Percentiles rank a stretch among this genome's conserved stretches.
phyloP scores from a whole-genome alignment of 23 red algal genomes.

The Gracilaria domingensis region DNA sequence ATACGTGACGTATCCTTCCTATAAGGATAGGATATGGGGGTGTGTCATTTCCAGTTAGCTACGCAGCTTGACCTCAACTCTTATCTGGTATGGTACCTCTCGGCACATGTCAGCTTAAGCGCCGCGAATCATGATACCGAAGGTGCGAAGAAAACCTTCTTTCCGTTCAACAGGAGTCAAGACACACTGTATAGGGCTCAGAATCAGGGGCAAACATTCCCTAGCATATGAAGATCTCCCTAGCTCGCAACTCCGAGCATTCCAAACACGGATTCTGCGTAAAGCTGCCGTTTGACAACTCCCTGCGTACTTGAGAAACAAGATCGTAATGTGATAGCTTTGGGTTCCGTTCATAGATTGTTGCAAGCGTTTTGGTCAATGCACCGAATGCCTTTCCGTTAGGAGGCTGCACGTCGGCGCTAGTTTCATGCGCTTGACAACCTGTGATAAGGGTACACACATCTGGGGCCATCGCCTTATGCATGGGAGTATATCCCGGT shows the following conservation, averaged over 20 bases:
- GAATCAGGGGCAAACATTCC: neutral
- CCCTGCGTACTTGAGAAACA: constrained; percentile 52
- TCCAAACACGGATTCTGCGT: constrained; percentile 88
- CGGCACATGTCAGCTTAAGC: too few species aligned
- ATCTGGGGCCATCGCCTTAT: constrained; percentile 52
- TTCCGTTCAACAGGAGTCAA: too few species aligned
- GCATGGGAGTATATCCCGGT: constrained; percentile 53
- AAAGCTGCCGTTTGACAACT: constrained; percentile 49
- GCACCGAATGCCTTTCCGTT: constrained; percentile 76
- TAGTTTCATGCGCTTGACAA: constrained; percentile 83
- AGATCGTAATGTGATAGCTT: constrained; percentile 74
- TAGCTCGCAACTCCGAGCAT: constrained; percentile 52
- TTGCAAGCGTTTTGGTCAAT: constrained; percentile 71
- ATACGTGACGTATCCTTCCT: too few species aligned
- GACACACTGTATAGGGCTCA: too few species aligned
- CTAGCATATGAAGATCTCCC: constrained; percentile 75
- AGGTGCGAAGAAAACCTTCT: too few species aligned
- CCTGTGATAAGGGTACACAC: constrained; percentile 87
- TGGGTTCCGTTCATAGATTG: constrained; percentile 55
- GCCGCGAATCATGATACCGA: too few species aligned
- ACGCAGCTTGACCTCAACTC: too few species aligned
- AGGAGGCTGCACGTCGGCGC: constrained; percentile 81
- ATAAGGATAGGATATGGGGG: too few species aligned
- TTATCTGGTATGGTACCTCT: too few species aligned
- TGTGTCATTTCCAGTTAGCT: too few species aligned